A percentile compares a stretch with the other conserved stretches of the same genome.
Conservation (phyloP, 1,284 basidiomycete genomes). For the Trichosporon sp. region DNA sequence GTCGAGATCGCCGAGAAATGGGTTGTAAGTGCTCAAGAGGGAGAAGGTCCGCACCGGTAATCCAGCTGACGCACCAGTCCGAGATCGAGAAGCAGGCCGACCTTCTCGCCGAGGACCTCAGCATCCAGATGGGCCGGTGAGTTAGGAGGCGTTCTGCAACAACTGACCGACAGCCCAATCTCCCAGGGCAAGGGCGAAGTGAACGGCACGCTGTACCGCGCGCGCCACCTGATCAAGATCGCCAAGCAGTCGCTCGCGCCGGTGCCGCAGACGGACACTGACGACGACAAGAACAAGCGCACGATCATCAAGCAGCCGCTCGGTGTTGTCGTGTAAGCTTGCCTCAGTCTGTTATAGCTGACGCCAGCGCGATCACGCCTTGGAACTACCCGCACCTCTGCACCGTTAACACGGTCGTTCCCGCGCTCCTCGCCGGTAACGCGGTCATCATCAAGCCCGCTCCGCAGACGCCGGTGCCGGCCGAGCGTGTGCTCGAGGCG, state of each 20-base stretch:
- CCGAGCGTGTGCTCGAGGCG: conserved; percentile 70
- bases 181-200: conserved; percentile 73
- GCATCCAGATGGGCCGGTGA: conserved; percentile 71
- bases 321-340: conserved; percentile 91
- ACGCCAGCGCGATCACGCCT: conserved; percentile 32
- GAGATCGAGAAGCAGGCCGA: conserved; percentile 68
- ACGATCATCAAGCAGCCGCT: conserved; percentile 77
- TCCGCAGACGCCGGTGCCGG: conserved; percentile 84
- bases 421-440: conserved; percentile 80
- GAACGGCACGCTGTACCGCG: conserved; percentile 71
- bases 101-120: conserved; percentile 69
- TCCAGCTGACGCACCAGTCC: conserved; percentile 52
- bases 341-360: conserved; percentile 30
- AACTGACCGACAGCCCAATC: conserved; percentile 59
- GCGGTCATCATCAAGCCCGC: conserved; percentile 87
- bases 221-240: conserved; percentile 78
- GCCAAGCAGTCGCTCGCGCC: conserved; percentile 73
- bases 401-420: conserved; percentile 82
- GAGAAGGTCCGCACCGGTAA: no score
- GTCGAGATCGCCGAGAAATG: conserved; percentile 70
- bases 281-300: conserved; percentile 74
- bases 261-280: conserved; percentile 65
- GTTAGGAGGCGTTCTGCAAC: conserved; percentile 24
- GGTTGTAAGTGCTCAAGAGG: conserved; percentile 65
- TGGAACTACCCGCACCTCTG: conserved; percentile 81